phyloP scores from a whole-genome alignment of 192 early-diverging fungal genomes.

The Coemansia sp. region DNA sequence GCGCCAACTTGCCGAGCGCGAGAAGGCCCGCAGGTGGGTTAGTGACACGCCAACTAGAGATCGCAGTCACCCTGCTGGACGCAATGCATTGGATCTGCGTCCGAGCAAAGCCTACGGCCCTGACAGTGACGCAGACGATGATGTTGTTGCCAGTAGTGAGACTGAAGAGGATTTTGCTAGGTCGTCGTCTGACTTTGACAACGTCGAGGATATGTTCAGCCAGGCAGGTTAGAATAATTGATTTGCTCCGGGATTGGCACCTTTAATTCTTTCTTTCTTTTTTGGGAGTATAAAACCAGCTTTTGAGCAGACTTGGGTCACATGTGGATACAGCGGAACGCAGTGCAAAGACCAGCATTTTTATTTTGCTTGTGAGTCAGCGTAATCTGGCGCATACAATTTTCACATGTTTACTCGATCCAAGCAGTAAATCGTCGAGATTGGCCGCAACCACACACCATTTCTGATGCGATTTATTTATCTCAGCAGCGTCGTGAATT shows the following conservation, averaged over 20 bases:
- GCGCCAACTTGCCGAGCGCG: conserved; percentile 43
- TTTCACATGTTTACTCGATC: conserved; percentile 2
- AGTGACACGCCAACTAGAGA: conserved; percentile 36
- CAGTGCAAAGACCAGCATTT: not conserved
- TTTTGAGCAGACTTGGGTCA: not conserved
- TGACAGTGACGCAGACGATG: conserved; percentile 4
- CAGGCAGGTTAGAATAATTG: conserved; percentile 20
- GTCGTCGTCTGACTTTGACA: conserved; percentile 44
- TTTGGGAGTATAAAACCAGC: not conserved
- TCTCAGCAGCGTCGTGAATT: too few species aligned
- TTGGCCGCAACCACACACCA: not conserved
- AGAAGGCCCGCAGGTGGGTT: conserved; percentile 49
- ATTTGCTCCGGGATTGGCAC: not conserved
- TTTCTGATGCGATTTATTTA: not conserved
- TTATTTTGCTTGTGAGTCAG: not conserved
- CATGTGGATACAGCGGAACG: not conserved
- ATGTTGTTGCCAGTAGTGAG: conserved; percentile 3
- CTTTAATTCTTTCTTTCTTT: not conserved
- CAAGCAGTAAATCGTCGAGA: too few species aligned
- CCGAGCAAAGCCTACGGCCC: not conserved
- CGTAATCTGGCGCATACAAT: not conserved
- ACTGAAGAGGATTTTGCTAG: conserved; percentile 1
- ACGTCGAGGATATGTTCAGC: conserved; percentile 30
- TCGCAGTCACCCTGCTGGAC: not conserved
- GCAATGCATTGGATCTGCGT: conserved; percentile 4